Conservation (phyloP, 140 eudicot genomes). For the Ambrosia hybrid region DNA sequence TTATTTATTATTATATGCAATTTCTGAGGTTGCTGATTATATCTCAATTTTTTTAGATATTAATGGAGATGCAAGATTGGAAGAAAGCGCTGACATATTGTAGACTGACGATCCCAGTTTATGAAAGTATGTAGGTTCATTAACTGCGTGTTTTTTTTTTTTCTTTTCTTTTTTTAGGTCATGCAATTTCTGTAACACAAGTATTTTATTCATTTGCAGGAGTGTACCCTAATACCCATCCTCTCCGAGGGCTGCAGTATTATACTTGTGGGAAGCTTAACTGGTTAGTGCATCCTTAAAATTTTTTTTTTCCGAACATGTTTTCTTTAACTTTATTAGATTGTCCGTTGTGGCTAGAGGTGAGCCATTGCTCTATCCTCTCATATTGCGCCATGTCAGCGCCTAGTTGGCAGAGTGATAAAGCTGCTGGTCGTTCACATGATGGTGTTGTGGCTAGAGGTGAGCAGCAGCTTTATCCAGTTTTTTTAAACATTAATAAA, state of each 20-base stretch:
- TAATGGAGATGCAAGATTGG: conserved; percentile 84
- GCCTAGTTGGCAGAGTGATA: no score
- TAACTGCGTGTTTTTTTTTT: neutral
- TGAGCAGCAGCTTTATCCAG: no score
- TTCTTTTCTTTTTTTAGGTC: neutral
- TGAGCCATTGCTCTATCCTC: no score
- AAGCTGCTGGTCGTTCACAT: no score
- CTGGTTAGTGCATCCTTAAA: conserved; percentile 47
- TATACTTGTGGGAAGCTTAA: conserved; percentile 88
- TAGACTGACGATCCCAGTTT: conserved; percentile 74
- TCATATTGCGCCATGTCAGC: no score
- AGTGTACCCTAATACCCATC: conserved; percentile 73
- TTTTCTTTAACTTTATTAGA: neutral
- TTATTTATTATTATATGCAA: neutral
- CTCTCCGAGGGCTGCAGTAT: conserved; percentile 83
- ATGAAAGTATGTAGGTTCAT: conserved; percentile 57
- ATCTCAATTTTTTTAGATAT: conserved; percentile 45
- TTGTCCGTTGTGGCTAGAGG: no score
- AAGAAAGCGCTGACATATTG: conserved; percentile 69
- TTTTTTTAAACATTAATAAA: no score
- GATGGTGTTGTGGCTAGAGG: no score
- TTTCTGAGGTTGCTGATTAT: neutral
- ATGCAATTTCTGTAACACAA: conserved; percentile 11
- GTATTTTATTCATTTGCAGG: conserved; percentile 43
- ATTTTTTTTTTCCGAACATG: neutral